Evolutionary conservation across 345 rosid genomes (phyloP), one percentile per base, ranked within the genome.

Genomic region (Bruguiera sexangula): DNA sequence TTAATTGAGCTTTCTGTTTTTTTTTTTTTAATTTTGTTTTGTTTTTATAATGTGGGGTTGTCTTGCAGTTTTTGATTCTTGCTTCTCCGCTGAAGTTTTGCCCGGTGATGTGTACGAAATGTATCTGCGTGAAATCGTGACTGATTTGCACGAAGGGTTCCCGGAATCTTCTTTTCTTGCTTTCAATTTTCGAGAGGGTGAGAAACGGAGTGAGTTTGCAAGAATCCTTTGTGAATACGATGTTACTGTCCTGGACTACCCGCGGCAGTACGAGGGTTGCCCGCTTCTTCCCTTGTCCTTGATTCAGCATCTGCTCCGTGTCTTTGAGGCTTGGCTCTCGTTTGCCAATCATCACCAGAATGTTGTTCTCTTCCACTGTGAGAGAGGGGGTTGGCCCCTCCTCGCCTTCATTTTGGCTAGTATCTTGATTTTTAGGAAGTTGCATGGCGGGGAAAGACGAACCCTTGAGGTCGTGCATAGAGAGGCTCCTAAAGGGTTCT

Each of bases 361-460:
- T 80, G 77, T 95, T 31, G 70, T 95, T 72, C 96, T 95, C 51
- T 80, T 92, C 52, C 97, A 95, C 70, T 87, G 99, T 4, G 97
- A 92, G 78, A 89, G 99, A 84, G 99, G 99, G 37, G 97, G 93
- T 43, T 92, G 99, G 99, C 97, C 99, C 1, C 85, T 95, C 72
- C 60, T 95, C 84, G 96, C 99, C 2, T 95, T 89, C 77, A 69
- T 95, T 30, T 70, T 95, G 7, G 86, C 99, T 37, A 87, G 96
- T 71, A 85, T 95, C 74, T 76, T 95, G 84, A 82, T 92, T 74
- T 95, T 95, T 81, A 83, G 83, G 76, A 92, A 88, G 74, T 78
- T 87, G 79, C 89, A 92, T 50, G 79, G 82, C 6, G 89, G 97
- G 51, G 99, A 95, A 68, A 88, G 90, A 26, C 86, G 83, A 75